Evolutionary conservation across 257 asterid genomes (phyloP).

Genomic region (Rauvolfia tetraphylla): DNA sequence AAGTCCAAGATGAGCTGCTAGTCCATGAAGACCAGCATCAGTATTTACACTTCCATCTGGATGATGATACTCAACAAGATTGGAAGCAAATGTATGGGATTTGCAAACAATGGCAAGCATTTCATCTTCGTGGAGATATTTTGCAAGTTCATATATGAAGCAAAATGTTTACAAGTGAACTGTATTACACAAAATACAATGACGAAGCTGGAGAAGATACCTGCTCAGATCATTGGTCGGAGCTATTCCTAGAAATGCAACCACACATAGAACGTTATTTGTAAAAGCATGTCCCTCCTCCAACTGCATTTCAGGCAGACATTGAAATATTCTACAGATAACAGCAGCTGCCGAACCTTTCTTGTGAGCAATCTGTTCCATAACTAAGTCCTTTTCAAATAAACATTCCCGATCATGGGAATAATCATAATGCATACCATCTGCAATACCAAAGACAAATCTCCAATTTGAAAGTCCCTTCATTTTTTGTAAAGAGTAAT

Average conservation of each 20-base stretch:
- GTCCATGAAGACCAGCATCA: constrained; percentile 20
- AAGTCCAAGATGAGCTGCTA: constrained; percentile 31
- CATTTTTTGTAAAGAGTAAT: not conserved
- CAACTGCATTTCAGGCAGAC: constrained; percentile 1
- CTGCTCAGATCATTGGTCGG: constrained; percentile 52
- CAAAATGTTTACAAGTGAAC: no score
- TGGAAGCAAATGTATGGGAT: constrained; percentile 30
- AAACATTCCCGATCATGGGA: constrained; percentile 10
- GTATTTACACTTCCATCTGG: constrained; percentile 15
- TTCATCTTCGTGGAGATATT: constrained; percentile 56
- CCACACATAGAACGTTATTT: constrained; percentile 45
- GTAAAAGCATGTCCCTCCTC: constrained; percentile 12
- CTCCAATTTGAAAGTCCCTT: not conserved
- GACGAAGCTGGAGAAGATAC: constrained; percentile 17
- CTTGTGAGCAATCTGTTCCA: constrained; percentile 30
- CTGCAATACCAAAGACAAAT: constrained; percentile 22
- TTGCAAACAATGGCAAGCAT: constrained; percentile 69
- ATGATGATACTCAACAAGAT: constrained; percentile 30
- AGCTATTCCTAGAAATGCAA: constrained; percentile 60
- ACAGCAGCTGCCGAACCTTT: constrained; percentile 46
- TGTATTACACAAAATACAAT: not conserved
- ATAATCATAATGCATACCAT: constrained; percentile 21
- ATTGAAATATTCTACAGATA: constrained; percentile 31
- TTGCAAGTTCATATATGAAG: constrained; percentile 45
- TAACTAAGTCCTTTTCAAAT: constrained; percentile 18